Base-by-base conservation (phyloP, 2,329 filamentous ascomycete genomes). In the Bipolaris oryzae region DNA sequence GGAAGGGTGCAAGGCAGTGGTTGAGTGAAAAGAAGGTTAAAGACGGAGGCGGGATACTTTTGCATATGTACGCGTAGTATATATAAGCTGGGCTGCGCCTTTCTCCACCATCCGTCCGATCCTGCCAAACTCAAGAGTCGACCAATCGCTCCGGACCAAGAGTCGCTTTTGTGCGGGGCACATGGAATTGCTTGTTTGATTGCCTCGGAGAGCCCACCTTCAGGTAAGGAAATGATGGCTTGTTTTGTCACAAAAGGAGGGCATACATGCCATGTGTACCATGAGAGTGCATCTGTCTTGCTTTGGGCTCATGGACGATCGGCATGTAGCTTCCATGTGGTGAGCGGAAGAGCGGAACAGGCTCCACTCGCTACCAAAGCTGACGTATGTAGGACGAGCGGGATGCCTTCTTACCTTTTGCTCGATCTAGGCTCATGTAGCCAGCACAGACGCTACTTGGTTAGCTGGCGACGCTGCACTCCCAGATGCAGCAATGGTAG, bases 71-170 rank as follows among this genome's bases (percentile, higher is more conserved):
- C 50, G 57, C 42, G 53, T 48, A 53, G 25, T 28, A 9, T 28
- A 28, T 28, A 9, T 65, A 64, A 67, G 64, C 57, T 62, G 54
- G 56, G 66, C 66, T 67, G 64, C 56, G 63, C 64, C 54, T 64
- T 60, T 60, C 63, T 66, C 66, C 64, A 60, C 60, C 52, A 52
- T 21, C 55, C 51, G 51, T 61, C 62, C 31, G 58, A 64, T 55
- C 55, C 55, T 60, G 63, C 53, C 50, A 55, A 44, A 48, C 28
- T 33, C 53, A 44, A 45, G 23, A 42, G 31, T 53, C 44, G 47
- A 58, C 57, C 20, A 47, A 33, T 25, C 37, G 44, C 34, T 11
- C 44, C 49, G 35, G 49, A 39, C 49, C 28, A 51, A 48, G 23
- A 50, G 45, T 49, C 25, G 16, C 44, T 42, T 28, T 48, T 44